A percentile compares a stretch with the other conserved stretches of the same genome.
These are phyloP conservation scores for Ophiocordyceps australis DNA, from an alignment of 2,329 filamentous ascomycete species.

Conservation along the genomic window DNA sequence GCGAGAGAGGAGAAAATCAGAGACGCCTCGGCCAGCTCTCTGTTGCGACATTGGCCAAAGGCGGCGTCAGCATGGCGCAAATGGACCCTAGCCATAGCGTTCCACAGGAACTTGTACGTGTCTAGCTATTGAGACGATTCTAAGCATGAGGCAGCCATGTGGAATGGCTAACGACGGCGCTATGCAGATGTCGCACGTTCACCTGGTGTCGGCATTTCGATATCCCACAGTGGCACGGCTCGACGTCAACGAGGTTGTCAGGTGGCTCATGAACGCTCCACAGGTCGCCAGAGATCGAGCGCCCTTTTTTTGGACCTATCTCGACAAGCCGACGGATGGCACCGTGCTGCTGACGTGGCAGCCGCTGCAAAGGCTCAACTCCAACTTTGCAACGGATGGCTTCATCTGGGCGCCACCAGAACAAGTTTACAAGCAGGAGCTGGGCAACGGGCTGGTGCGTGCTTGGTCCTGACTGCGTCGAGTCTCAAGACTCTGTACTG, in stretches of 20 bases:
- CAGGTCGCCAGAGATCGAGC: slow-evolving; percentile 71
- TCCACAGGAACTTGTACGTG: slow-evolving; percentile 21
- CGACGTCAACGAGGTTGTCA: slow-evolving; percentile 58
- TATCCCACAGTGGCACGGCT: slow-evolving; percentile 60
- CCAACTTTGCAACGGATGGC: slow-evolving; percentile 75
- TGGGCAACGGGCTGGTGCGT: slow-evolving; percentile 40
- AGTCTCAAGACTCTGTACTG: not conserved
- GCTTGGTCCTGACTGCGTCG: not conserved
- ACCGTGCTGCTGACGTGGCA: slow-evolving; percentile 81
- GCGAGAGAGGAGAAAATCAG: too few species aligned
- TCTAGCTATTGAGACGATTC: too few species aligned
- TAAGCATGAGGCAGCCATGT: too few species aligned
- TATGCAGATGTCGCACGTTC: slow-evolving; percentile 74
- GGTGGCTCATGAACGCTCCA: slow-evolving; percentile 69
- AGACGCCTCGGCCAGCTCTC: too few species aligned
- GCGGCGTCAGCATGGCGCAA: slow-evolving; percentile 19
- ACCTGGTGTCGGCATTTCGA: slow-evolving; percentile 68
- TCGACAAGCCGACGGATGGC: slow-evolving; percentile 67
- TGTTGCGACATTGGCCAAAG: too few species aligned
- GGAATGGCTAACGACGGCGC: slow-evolving; percentile 5
- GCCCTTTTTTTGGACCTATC: slow-evolving; percentile 85
- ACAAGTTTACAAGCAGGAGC: slow-evolving; percentile 55
- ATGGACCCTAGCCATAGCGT: slow-evolving; percentile 22
- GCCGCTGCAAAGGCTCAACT: slow-evolving; percentile 50
- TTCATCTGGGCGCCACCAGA: slow-evolving; percentile 82